Evolutionary conservation across 306 rosid genomes (phyloP).

Genomic region (Dicorynia guianensis): DNA sequence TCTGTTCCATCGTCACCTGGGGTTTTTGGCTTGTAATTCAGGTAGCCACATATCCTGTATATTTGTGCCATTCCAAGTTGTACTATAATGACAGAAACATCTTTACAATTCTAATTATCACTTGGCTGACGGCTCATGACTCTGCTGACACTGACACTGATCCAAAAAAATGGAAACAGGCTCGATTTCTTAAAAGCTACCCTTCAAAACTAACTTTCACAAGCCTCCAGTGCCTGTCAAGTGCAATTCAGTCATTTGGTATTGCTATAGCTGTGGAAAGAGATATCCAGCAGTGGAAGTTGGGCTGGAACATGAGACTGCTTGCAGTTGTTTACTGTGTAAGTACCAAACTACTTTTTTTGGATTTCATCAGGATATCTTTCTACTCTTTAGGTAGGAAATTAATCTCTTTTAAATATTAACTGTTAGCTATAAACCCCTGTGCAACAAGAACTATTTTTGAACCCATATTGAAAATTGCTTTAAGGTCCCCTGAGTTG

Average conservation of each 20-base stretch:
- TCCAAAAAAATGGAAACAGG: conserved; percentile 45
- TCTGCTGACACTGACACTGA: neutral
- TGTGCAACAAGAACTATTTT: no score
- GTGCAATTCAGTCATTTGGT: conserved; percentile 59
- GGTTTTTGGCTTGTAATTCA: conserved; percentile 65
- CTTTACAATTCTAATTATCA: no score
- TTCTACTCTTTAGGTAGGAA: no score
- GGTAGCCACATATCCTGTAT: conserved; percentile 43
- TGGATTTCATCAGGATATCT: no score
- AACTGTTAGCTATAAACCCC: no score
- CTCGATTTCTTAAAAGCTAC: conserved; percentile 50
- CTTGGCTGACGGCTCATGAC: neutral
- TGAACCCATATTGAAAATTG: no score
- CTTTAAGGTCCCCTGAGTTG: no score
- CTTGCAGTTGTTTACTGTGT: conserved; percentile 53
- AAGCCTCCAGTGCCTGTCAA: conserved; percentile 55
- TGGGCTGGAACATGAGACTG: conserved; percentile 58
- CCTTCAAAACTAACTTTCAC: conserved; percentile 57
- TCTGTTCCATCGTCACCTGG: conserved; percentile 50
- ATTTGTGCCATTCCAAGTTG: conserved; percentile 16
- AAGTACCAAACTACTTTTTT: conserved; percentile 36
- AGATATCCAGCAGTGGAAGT: conserved; percentile 59
- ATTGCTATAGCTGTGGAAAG: conserved; percentile 63
- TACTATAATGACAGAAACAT: neutral
- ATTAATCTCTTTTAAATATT: no score